Evolutionary conservation across 345 rosid species (phyloP).

Genomic region (Brassica juncea): DNA sequence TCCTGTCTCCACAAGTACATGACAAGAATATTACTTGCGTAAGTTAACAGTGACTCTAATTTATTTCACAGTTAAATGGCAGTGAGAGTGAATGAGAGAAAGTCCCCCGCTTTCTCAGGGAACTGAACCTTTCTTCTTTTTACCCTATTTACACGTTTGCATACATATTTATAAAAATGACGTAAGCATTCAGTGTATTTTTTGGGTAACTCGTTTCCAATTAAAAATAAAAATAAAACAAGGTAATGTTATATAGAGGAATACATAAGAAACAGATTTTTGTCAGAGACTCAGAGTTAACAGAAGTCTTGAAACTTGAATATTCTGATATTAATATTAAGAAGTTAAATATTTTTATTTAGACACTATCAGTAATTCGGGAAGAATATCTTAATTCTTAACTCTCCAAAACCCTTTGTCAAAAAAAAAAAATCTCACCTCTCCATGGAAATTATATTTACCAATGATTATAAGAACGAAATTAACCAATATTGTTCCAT

Average conservation of each 20-base stretch:
- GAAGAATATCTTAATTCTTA: too few species aligned
- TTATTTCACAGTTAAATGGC: slow-evolving; percentile 3
- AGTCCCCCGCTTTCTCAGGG: slow-evolving; percentile 37
- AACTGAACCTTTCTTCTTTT: slow-evolving; percentile 29
- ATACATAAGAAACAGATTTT: not conserved
- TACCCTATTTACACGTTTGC: slow-evolving; percentile 12
- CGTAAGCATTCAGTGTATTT: not conserved
- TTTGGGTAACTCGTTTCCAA: too few species aligned
- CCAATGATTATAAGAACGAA: not conserved
- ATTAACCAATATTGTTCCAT: not conserved
- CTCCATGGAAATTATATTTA: too few species aligned
- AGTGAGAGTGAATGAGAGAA: slow-evolving; percentile 19
- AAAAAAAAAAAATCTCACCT: too few species aligned
- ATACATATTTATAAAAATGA: not conserved
- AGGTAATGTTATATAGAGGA: too few species aligned
- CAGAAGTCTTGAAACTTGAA: slow-evolving; percentile 36
- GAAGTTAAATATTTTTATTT: too few species aligned
- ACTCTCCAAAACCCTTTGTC: too few species aligned
- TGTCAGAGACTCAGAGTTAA: slow-evolving; percentile 21
- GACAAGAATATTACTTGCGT: not conserved
- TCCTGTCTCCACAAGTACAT: not conserved
- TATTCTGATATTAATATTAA: not conserved
- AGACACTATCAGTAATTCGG: too few species aligned
- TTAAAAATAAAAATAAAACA: too few species aligned
- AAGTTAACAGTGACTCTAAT: not conserved